Evolutionary conservation across 1,139 yeast species (phyloP).

Genomic region (Candida albicans): DNA sequence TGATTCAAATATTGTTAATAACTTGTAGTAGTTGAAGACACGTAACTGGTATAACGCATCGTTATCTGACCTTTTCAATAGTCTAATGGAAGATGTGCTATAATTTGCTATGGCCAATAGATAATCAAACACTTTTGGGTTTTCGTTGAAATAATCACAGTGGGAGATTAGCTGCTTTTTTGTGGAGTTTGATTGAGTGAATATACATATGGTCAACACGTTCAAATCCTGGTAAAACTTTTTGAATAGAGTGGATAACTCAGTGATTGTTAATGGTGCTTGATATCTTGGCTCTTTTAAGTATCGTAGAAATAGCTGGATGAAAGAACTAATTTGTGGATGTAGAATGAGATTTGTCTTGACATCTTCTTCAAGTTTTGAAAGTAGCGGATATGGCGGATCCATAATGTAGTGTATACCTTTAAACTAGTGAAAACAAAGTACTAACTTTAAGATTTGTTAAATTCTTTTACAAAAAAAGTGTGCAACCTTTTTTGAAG

Average conservation of each 20-base stretch:
- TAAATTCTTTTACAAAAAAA: no score
- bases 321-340: slow-evolving; percentile 14
- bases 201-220: slow-evolving; percentile 32
- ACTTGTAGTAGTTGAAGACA: slow-evolving; percentile 44
- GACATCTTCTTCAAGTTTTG: slow-evolving; percentile 15
- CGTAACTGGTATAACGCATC: slow-evolving; percentile 41
- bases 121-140: slow-evolving; percentile 40
- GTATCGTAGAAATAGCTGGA: slow-evolving; percentile 32
- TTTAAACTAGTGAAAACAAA: no score
- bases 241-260: slow-evolving; percentile 34
- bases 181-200: slow-evolving; percentile 40
- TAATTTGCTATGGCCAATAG: slow-evolving; percentile 47
- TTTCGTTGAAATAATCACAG: slow-evolving; percentile 28
- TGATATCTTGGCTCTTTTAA: slow-evolving; percentile 47
- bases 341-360: slow-evolving; percentile 11
- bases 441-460: no score
- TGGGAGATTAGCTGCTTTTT: slow-evolving; percentile 39
- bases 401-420: slow-evolving; percentile 1
- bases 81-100: slow-evolving; percentile 38
- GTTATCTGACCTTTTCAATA: slow-evolving; percentile 38
- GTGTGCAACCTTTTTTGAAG: no score
- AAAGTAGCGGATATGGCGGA: slow-evolving; percentile 10
- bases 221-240: slow-evolving; percentile 40
- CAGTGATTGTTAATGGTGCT: slow-evolving; percentile 38
- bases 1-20: slow-evolving; percentile 32